Conservation (phyloP, 129 eudicot genomes). For the Centaurea solstitialis region DNA sequence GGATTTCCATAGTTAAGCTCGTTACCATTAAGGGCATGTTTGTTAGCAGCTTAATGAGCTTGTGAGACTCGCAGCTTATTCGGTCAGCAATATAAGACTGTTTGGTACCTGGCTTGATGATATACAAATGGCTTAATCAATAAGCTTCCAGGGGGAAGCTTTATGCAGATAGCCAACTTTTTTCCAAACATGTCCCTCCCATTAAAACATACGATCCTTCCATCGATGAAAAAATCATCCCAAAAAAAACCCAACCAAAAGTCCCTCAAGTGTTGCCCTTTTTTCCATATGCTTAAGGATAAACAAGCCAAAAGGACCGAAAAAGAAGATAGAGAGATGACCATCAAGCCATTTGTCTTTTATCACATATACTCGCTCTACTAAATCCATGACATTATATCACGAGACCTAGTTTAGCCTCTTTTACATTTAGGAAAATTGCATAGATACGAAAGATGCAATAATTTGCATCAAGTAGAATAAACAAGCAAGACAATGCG, state of each 20-base stretch:
- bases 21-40: neutral
- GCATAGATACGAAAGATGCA: constrained; percentile 11
- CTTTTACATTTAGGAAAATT: constrained; percentile 20
- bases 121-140: too few relatives aligned
- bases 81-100: too few relatives aligned
- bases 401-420: constrained; percentile 7
- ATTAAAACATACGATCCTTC: too few relatives aligned
- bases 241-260: neutral
- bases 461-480: constrained; percentile 6
- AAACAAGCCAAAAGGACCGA: constrained; percentile 5
- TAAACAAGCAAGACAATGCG: constrained; percentile 13
- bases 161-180: too few relatives aligned
- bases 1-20: neutral
- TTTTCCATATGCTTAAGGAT: neutral
- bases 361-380: neutral
- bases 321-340: neutral
- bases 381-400: neutral
- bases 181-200: too few relatives aligned
- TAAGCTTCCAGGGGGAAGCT: too few relatives aligned
- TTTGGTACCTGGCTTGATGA: too few relatives aligned
- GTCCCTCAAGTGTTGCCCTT: neutral
- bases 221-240: too few relatives aligned
- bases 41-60: too few relatives aligned
- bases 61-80: too few relatives aligned
- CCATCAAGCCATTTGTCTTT: constrained; percentile 9